A percentile compares a stretch with the other conserved stretches of the same genome.
Evolutionary conservation across 2,329 filamentous ascomycete species (phyloP).

Genomic region (Apiospora kogelbergensis): DNA sequence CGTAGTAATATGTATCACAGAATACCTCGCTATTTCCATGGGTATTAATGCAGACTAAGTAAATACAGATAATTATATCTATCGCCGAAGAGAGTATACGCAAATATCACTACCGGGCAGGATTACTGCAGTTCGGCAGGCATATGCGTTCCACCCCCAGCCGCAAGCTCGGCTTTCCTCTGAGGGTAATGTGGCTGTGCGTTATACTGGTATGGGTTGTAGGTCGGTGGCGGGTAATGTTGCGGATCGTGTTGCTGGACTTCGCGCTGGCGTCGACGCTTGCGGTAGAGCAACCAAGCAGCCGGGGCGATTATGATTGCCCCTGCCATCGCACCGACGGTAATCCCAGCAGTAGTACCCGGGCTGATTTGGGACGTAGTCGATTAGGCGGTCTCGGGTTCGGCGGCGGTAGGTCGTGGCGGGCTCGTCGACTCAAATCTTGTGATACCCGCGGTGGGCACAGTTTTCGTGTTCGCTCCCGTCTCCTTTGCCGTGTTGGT

Average conservation of each 20-base stretch:
- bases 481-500: not conserved
- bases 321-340: not conserved
- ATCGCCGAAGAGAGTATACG: not conserved
- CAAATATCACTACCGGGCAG: not conserved
- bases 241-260: not conserved
- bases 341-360: not conserved
- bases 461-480: not conserved
- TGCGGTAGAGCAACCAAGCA: slow-evolving; percentile 1
- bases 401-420: not conserved
- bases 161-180: not conserved
- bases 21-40: not conserved
- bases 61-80: not conserved
- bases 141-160: not conserved
- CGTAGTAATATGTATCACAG: too few relatives aligned
- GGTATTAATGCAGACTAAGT: not conserved
- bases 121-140: not conserved
- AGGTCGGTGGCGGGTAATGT: not conserved
- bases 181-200: not conserved
- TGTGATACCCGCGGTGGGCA: not conserved
- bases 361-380: not conserved
- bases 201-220: not conserved
- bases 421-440: not conserved
- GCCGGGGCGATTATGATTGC: not conserved
- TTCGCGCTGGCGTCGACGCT: not conserved
- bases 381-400: not conserved